Evolutionary conservation across 139 green algal species (phyloP).

Genomic region (Tetratostichococcus sp.): DNA sequence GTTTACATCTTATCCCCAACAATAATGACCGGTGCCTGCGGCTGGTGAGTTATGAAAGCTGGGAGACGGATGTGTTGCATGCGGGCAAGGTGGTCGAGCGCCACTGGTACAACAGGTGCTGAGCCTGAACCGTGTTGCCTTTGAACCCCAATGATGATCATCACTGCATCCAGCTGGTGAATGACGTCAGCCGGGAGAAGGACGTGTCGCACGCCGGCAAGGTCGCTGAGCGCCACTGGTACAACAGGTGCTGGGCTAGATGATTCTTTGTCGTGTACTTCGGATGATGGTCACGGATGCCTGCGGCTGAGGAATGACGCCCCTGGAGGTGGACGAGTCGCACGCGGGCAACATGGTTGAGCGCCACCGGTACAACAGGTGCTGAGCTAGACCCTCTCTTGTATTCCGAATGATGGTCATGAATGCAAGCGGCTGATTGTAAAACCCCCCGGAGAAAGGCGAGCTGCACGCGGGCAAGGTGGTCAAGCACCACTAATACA

Average conservation of each 20-base stretch:
- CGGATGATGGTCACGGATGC: too few species aligned
- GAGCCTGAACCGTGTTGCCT: too few species aligned
- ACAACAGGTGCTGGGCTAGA: slow-evolving; percentile 44
- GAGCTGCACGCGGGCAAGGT: slow-evolving; percentile 87
- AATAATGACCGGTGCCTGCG: too few species aligned
- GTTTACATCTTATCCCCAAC: too few species aligned
- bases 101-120: slow-evolving; percentile 90
- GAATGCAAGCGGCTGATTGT: slow-evolving; percentile 65
- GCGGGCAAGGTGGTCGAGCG: slow-evolving; percentile 88
- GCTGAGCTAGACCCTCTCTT: too few species aligned
- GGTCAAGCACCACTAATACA: slow-evolving; percentile 93
- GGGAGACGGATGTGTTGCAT: slow-evolving; percentile 84
- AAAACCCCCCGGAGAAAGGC: slow-evolving; percentile 79
- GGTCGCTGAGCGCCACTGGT: slow-evolving; percentile 93
- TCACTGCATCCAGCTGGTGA: slow-evolving; percentile 66
- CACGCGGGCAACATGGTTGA: slow-evolving; percentile 90
- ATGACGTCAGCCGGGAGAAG: slow-evolving; percentile 81
- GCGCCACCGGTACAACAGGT: slow-evolving; percentile 88
- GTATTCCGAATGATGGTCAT: too few species aligned
- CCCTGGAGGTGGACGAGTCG: slow-evolving; percentile 77
- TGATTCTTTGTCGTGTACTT: too few species aligned
- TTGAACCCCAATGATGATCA: too few species aligned
- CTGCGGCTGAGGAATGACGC: slow-evolving; percentile 76
- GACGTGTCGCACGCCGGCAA: slow-evolving; percentile 84
- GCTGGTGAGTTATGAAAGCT: slow-evolving; percentile 66